Conservation (phyloP, 2,329 filamentous ascomycete species). For the Whalleya microplaca region DNA sequence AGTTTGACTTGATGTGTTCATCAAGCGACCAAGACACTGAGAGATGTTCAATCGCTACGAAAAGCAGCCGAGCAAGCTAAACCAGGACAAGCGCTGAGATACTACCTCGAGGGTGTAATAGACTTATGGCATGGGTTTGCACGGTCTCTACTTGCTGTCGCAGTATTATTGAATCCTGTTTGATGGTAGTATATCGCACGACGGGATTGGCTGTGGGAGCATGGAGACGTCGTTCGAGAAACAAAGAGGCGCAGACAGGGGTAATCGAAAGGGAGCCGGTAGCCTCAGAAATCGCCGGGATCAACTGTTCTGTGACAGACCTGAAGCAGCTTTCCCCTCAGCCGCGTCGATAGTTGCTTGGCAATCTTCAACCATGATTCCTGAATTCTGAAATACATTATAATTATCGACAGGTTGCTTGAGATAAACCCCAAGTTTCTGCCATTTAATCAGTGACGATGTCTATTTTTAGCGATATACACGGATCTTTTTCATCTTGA, state of each 20-base stretch:
- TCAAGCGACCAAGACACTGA: conserved; percentile 1
- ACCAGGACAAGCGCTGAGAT: conserved; percentile 18
- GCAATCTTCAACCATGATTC: neutral
- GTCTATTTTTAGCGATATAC: too few species aligned
- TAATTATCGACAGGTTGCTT: too few species aligned
- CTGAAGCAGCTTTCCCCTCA: conserved; percentile 32
- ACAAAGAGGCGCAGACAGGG: conserved; percentile 15
- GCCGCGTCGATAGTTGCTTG: conserved; percentile 19
- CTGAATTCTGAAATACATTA: too few species aligned
- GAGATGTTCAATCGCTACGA: conserved; percentile 17
- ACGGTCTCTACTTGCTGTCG: conserved; percentile 18
- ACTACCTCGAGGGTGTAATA: conserved; percentile 22
- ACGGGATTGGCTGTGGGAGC: conserved; percentile 26
- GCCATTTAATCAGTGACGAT: too few species aligned
- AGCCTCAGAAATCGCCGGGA: conserved; percentile 26
- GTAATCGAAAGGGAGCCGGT: conserved; percentile 13
- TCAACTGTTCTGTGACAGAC: conserved; percentile 36
- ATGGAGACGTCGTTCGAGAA: conserved; percentile 3
- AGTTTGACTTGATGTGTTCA: conserved; percentile 4
- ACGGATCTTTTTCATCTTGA: too few species aligned
- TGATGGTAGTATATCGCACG: conserved; percentile 18
- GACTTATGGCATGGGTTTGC: conserved; percentile 26
- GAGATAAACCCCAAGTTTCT: too few species aligned
- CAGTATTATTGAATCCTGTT: conserved; percentile 20
- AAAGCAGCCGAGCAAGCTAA: conserved; percentile 15